phyloP scores from a whole-genome alignment of 768 basidiomycete genomes.

The Boletus vermiculosoides region DNA sequence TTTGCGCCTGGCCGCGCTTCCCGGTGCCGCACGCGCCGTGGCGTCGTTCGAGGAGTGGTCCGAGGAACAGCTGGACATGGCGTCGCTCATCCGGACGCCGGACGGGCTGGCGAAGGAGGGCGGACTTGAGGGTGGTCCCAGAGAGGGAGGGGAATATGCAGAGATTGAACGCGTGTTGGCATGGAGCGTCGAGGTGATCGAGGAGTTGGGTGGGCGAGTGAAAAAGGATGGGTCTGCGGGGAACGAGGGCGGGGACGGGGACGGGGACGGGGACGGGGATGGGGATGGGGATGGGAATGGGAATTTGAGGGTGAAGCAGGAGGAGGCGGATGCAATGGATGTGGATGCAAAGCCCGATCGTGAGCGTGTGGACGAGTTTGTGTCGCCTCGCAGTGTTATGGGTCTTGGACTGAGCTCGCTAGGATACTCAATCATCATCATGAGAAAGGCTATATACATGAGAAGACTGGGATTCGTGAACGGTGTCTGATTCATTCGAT shows the following conservation, averaged over 20 bases:
- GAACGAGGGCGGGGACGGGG: background rate
- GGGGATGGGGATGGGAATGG: constrained; percentile 1
- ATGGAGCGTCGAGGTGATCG: constrained; percentile 54
- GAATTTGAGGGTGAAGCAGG: constrained; percentile 5
- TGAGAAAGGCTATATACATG: too few relatives aligned
- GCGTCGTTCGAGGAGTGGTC: constrained; percentile 9
- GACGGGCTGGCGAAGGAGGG: constrained; percentile 37
- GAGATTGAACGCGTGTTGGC: constrained; percentile 44
- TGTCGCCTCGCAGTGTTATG: too few relatives aligned
- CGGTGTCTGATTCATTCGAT: too few relatives aligned
- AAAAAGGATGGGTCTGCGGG: background rate
- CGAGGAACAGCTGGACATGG: constrained; percentile 39
- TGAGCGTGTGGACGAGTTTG: too few relatives aligned
- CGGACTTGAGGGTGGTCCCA: constrained; percentile 25
- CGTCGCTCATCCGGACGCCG: constrained; percentile 40
- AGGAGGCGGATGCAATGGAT: too few relatives aligned
- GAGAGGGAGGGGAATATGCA: constrained; percentile 29
- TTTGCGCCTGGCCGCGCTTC: constrained; percentile 14
- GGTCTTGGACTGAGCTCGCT: too few relatives aligned
- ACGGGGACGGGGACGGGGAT: background rate
- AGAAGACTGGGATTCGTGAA: too few relatives aligned
- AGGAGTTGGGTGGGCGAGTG: constrained; percentile 31
- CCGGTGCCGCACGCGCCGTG: constrained; percentile 4
- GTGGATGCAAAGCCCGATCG: too few relatives aligned
- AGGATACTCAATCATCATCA: too few relatives aligned